Evolutionary conservation across 2,329 filamentous ascomycete genomes (phyloP), one percentile per base, ranked within the genome.

Genomic region (Paracorniculantispora psalliotae): DNA sequence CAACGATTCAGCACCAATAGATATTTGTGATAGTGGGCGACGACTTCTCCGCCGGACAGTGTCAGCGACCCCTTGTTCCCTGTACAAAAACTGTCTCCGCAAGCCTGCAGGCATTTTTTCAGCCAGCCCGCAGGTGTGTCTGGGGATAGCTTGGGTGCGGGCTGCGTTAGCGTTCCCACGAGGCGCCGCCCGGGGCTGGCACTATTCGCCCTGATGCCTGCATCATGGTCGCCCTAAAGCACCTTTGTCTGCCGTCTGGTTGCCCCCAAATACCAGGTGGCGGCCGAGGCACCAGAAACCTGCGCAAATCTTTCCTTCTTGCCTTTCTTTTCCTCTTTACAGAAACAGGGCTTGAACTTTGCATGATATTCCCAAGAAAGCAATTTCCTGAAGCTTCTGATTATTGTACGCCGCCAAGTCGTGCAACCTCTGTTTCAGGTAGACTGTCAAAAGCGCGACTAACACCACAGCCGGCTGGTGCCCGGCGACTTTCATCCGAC

Each of bases 161-260:
- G 55, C 55, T 57, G 55, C 46, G 25, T 44, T 57, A 57, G 55
- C 55, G 46, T 57, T 35, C 47, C 55, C 55, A 57, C 47, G 55
- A 57, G 55, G 55, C 46, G 55, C 50, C 26, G 55, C 46, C 55
- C 26, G 35, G 23, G 35, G 43, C 46, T 33, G 54, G n/a, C 47
- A 50, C 47, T 21, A n/a, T 23, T 13, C 28, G 19, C 52, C 17
- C n/a, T 23, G 52, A 55, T 49, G 33, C 19, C 54, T 57, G 46
- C 43, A 50, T 57, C 17, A 23, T 44, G 46, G 15, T 25, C 13
- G 54, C 21, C 39, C 21, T 49, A n/a, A 15, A 7, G 23, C 44
- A 23, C 25, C n/a, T 33, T 50, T 15, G 55, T 37, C 37, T n/a
- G n/a, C n/a, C n/a, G n/a, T n/a, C n/a, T n/a, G n/a, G n/a, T 26